Conservation (phyloP, 139 green algal genomes). For the Closterium sp. region DNA sequence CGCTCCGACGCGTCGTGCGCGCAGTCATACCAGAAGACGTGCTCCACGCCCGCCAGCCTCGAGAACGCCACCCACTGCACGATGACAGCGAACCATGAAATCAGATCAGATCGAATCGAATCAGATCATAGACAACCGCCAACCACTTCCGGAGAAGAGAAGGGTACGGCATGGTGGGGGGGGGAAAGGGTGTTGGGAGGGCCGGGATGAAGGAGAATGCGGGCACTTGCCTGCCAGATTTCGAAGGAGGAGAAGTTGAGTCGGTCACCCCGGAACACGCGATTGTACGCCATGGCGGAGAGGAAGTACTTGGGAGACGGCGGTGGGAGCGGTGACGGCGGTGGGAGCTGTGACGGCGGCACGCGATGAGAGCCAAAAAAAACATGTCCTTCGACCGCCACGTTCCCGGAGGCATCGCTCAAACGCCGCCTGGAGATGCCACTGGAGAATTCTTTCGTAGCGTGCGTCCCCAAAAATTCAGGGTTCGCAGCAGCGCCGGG, state of each 20-base stretch:
- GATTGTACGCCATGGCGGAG: neutral
- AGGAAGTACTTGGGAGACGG: neutral
- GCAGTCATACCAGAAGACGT: constrained; percentile 41
- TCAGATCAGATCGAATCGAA: neutral
- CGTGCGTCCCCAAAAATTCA: neutral
- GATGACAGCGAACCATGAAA: neutral
- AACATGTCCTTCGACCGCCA: neutral
- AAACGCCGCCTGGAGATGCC: neutral
- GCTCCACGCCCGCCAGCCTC: constrained; percentile 15
- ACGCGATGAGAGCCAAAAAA: neutral
- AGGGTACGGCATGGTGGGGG: neutral
- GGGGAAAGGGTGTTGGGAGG: neutral
- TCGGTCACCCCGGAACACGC: neutral
- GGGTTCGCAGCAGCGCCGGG: neutral
- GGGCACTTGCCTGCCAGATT: neutral
- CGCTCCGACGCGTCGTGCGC: constrained; percentile 9
- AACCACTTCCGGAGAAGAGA: neutral
- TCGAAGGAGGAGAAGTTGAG: neutral
- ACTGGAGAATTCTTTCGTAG: neutral
- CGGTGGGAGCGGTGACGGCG: too few species aligned
- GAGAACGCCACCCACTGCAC: constrained; percentile 37
- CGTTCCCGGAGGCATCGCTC: neutral
- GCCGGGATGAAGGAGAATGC: neutral
- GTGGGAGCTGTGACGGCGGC: too few species aligned
- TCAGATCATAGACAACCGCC: neutral